Conservation (phyloP, 495 filamentous ascomycete genomes). For the Rhypophila decipiens region DNA sequence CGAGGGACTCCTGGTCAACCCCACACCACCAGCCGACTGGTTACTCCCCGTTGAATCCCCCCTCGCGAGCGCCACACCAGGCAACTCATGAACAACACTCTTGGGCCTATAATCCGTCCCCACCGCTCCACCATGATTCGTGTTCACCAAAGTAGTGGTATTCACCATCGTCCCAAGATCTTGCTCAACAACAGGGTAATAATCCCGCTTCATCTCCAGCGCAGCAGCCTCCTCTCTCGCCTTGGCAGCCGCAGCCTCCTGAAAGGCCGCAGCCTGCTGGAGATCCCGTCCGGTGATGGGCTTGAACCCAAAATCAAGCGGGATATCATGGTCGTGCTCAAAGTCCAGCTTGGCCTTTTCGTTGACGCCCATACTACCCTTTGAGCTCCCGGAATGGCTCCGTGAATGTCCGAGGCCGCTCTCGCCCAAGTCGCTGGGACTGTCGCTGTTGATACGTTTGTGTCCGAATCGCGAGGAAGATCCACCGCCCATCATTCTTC, state of each 20-base stretch:
- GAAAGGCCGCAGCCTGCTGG: background rate
- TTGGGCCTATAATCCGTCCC: background rate
- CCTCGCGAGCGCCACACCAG: too few relatives aligned
- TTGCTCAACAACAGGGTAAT: background rate
- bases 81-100: background rate
- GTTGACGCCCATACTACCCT: background rate
- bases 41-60: background rate
- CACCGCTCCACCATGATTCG: background rate
- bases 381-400: too few relatives aligned
- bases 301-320: constrained; percentile 21
- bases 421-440: background rate
- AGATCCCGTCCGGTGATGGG: background rate
- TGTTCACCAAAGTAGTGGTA: background rate
- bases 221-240: background rate
- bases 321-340: constrained; percentile 22
- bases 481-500: too few relatives aligned
- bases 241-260: background rate
- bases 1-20: background rate
- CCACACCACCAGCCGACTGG: background rate
- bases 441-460: background rate
- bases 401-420: background rate
- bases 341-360: constrained; percentile 19
- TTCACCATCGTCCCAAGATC: background rate
- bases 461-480: too few relatives aligned
- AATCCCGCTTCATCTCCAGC: background rate